Conservation (phyloP, 768 basidiomycete genomes). For the Jaapia argillacea region DNA sequence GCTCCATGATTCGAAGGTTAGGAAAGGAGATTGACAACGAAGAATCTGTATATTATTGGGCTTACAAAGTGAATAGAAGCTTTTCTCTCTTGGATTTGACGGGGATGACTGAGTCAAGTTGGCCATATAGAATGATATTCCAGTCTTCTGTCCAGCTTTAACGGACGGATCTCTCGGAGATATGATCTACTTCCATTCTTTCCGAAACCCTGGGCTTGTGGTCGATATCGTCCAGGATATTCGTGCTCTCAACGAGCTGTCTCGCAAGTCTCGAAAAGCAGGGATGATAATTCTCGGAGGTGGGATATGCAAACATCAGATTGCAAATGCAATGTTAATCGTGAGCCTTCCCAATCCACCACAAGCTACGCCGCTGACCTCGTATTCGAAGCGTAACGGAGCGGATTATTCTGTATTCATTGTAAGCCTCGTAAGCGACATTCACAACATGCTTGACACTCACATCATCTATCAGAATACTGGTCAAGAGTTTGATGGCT, state of each 20-base stretch:
- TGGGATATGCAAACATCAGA: constrained; percentile 98
- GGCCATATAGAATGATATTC: constrained; percentile 79
- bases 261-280: constrained; percentile 81
- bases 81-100: constrained; percentile 11
- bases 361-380: constrained; percentile 7
- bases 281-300: constrained; percentile 98
- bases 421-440: constrained; percentile 30
- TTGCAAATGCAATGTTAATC: constrained; percentile 99
- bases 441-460: background rate
- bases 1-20: constrained; percentile 82
- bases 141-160: constrained; percentile 95
- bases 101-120: constrained; percentile 17
- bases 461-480: constrained; percentile 58
- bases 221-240: constrained; percentile 96
- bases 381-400: constrained; percentile 70
- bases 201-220: constrained; percentile 71
- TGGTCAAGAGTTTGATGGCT: constrained; percentile 98
- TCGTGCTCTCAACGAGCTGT: constrained; percentile 80
- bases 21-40: constrained; percentile 97
- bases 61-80: constrained; percentile 76
- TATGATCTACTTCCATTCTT: constrained; percentile 99
- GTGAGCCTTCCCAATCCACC: constrained; percentile 32
- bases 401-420: constrained; percentile 97
- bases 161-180: constrained; percentile 98
- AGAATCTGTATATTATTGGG: constrained; percentile 98